Conservation (phyloP, 352 stramenopile species). For the Phytophthora quininea region DNA sequence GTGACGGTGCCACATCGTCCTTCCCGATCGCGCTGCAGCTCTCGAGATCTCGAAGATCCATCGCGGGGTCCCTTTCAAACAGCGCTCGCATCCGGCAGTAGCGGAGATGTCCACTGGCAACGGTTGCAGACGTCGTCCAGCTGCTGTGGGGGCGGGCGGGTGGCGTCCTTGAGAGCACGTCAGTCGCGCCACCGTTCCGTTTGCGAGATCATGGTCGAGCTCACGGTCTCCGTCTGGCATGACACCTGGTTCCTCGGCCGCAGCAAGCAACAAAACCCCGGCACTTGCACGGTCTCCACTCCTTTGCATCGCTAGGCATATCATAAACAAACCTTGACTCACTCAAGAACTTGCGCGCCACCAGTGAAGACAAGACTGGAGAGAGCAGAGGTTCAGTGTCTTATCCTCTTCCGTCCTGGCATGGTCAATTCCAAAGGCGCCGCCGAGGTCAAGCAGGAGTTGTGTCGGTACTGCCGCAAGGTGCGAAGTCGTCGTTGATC, state of each 20-base stretch:
- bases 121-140: slow-evolving; percentile 6
- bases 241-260: slow-evolving; percentile 24
- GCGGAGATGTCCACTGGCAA: slow-evolving; percentile 1
- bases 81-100: background rate
- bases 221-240: slow-evolving; percentile 22
- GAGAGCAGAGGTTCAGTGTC: background rate
- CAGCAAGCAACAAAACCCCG: slow-evolving; percentile 10
- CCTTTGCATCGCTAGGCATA: slow-evolving; percentile 16
- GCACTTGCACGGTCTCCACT: slow-evolving; percentile 1
- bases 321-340: slow-evolving; percentile 12
- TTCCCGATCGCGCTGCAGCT: background rate
- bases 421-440: slow-evolving; percentile 38
- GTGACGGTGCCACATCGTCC: slow-evolving; percentile 3
- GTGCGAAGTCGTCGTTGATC: slow-evolving; percentile 5
- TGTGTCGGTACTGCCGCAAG: slow-evolving; percentile 38
- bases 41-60: background rate
- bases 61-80: background rate
- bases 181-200: slow-evolving; percentile 14
- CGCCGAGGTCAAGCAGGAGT: slow-evolving; percentile 17
- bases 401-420: background rate
- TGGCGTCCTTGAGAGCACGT: slow-evolving; percentile 9
- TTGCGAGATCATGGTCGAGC: slow-evolving; percentile 14
- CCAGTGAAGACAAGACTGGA: background rate
- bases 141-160: slow-evolving; percentile 22
- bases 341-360: slow-evolving; percentile 1